Base-by-base conservation (phyloP, 2,329 filamentous ascomycete species). In the Rutstroemia sydowiana region DNA sequence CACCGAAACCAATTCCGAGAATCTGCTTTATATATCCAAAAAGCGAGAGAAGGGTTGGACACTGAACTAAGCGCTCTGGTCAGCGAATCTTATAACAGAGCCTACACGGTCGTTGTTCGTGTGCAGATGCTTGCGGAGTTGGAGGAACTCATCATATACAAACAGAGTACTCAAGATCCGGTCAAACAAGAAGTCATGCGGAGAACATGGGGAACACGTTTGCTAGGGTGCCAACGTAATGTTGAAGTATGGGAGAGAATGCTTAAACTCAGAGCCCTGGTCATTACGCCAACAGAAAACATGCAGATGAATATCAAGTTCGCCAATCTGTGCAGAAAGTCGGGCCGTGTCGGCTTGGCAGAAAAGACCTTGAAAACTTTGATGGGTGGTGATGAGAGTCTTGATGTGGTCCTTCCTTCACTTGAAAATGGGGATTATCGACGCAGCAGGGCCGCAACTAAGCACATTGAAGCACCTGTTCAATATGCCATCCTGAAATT, bases 261-360 rank as follows among this genome's bases (percentile, higher is more conserved):
- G 89, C 82, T 99, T 51, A 93, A 95, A 66, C 84, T 98, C 30
- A 84, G 93, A 55, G 88, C 90, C 18, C 76, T 99, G 47, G 93
- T 99, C 54, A 92, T 97, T 55, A 85, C 85, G 0, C 92, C 95
- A 0, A 82, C 82, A 31, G 91, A 99, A 67, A 96, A 96, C 64
- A 89, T 95, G 75, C 88, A 95, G 63, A 98, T 98, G 90, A 96
- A 91, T 84, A 97, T 98, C 74, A 99, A 98, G 68, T 98, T 96
- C 67, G 88, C 93, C 63, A 98, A 97, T 63, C 81, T 98, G 5
- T 99, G 95, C 70, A 87, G 95, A 63, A 99, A 98, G 70, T 95
- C 92, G 41, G 87, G 89, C 53, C 86, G 93, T 28, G 91, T 92
- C 77, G 92, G 93, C 9, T 79, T 99, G 45, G 93, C 93, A 1